These are phyloP conservation scores for Lactuca sativa DNA, from an alignment of 129 eudicot genomes.

Conservation along the genomic window DNA sequence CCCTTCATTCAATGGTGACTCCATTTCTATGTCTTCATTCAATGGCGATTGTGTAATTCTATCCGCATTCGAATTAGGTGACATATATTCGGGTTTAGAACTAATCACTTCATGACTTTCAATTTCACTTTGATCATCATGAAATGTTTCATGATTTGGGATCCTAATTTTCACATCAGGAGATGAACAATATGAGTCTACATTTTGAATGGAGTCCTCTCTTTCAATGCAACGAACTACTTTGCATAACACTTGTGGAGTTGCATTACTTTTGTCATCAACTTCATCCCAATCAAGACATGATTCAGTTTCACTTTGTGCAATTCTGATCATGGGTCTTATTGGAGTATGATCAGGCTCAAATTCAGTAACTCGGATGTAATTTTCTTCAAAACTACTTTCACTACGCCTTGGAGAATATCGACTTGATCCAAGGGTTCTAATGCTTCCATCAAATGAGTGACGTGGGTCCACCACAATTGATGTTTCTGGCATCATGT, in stretches of 20 bases:
- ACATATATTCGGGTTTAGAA: constrained; percentile 19
- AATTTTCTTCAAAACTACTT: constrained; percentile 59
- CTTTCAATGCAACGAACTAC: constrained; percentile 82
- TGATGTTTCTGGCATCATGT: constrained; percentile 32
- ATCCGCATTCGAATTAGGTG: constrained; percentile 14
- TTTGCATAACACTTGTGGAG: constrained; percentile 61
- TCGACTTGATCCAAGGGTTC: constrained; percentile 42
- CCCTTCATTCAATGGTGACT: constrained; percentile 24
- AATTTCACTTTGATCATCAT: constrained; percentile 13
- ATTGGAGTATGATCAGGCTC: constrained; percentile 45
- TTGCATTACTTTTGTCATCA: constrained; percentile 49
- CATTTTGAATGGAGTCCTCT: constrained; percentile 25
- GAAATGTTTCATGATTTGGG: constrained; percentile 24
- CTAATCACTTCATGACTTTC: constrained; percentile 17
- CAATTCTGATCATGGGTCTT: constrained; percentile 41
- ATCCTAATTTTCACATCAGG: constrained; percentile 32
- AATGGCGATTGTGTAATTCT: constrained; percentile 15
- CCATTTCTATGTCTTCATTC: constrained; percentile 22
- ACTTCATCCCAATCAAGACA: constrained; percentile 51
- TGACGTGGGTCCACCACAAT: constrained; percentile 37
- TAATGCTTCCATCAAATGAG: constrained; percentile 42
- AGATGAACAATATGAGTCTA: constrained; percentile 34
- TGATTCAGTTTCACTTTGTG: constrained; percentile 54
- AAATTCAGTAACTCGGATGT: constrained; percentile 41
- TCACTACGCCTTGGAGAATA: constrained; percentile 57